These are phyloP conservation scores for Yarrowia galli DNA, from an alignment of 1,139 yeast species.

Conservation along the genomic window DNA sequence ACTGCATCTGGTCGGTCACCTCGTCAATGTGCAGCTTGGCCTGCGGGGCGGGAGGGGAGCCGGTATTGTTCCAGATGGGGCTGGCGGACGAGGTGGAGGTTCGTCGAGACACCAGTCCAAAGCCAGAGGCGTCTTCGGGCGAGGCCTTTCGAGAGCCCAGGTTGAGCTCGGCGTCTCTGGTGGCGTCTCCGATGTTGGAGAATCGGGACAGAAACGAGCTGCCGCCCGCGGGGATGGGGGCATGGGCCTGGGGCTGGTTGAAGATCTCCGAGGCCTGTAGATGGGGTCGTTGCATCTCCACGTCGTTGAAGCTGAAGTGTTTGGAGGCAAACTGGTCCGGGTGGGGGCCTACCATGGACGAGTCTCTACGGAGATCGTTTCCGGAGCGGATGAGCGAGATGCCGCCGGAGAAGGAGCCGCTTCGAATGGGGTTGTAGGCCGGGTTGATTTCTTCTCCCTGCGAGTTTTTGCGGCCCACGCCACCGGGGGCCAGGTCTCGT, in stretches of 20 bases:
- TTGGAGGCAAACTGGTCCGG: constrained; percentile 36
- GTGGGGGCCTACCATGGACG: constrained; percentile 18
- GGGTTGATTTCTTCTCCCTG: constrained; percentile 37
- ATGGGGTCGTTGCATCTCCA: constrained; percentile 29
- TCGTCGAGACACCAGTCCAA: constrained; percentile 26
- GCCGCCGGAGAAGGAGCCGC: constrained; percentile 37
- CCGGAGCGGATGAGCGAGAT: constrained; percentile 37
- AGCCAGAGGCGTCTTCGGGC: constrained; percentile 28
- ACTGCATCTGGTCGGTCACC: constrained; percentile 37
- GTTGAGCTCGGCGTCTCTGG: constrained; percentile 67
- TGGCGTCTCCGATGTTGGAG: constrained; percentile 78
- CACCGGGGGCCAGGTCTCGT: constrained; percentile 37
- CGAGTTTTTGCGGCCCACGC: constrained; percentile 38
- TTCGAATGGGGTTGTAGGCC: constrained; percentile 38
- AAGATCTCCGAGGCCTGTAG: constrained; percentile 25
- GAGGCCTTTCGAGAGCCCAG: constrained; percentile 47
- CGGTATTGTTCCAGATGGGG: constrained; percentile 39
- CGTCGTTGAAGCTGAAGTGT: constrained; percentile 35
- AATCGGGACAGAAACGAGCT: constrained; percentile 54
- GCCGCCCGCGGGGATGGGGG: constrained; percentile 50
- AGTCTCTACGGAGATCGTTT: constrained; percentile 32
- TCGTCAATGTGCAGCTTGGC: constrained; percentile 36
- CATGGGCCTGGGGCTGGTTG: constrained; percentile 30
- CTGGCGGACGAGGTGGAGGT: constrained; percentile 33
- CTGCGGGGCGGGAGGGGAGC: constrained; percentile 29